These are phyloP conservation scores for Nakazawaea sp. DNA, from an alignment of 805 yeast genomes.

Conservation along the genomic window DNA sequence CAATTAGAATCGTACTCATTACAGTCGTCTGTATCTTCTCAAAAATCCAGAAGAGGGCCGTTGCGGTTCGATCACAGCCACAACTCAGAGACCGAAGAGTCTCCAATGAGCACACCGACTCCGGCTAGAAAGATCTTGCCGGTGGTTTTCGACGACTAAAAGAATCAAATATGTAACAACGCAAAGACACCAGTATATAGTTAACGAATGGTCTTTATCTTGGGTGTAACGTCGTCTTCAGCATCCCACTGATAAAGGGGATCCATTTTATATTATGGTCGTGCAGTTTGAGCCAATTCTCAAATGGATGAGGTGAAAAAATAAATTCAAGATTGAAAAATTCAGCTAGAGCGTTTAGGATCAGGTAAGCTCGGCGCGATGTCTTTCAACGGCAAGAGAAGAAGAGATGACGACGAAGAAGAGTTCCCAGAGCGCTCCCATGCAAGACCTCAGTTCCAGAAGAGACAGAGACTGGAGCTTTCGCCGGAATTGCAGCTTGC, in stretches of 20 bases:
- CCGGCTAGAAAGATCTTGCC: conserved; percentile 13
- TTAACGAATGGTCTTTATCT: too few relatives aligned
- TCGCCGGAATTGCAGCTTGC: conserved; percentile 26
- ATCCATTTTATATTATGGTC: too few relatives aligned
- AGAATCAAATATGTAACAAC: too few relatives aligned
- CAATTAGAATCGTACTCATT: too few relatives aligned
- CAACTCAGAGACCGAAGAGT: background rate
- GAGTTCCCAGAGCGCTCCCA: background rate
- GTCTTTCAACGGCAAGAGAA: conserved; percentile 7
- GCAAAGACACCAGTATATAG: too few relatives aligned
- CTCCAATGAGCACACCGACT: conserved; percentile 6
- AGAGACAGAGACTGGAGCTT: conserved; percentile 7
- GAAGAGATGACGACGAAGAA: conserved; percentile 3
- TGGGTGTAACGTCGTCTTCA: too few relatives aligned
- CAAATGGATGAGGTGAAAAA: background rate
- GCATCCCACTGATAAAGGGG: too few relatives aligned
- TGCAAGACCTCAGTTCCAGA: conserved; percentile 2
- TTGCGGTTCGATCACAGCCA: background rate
- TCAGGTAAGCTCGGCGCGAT: too few relatives aligned
- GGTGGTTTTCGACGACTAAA: conserved; percentile 13
- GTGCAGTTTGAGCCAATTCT: too few relatives aligned
- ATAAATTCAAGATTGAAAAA: background rate
- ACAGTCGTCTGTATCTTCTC: too few relatives aligned
- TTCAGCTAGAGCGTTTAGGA: too few relatives aligned
- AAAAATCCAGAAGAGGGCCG: too few relatives aligned